Percentiles rank a stretch among this genome's conserved stretches.
phyloP scores from a whole-genome alignment of 257 asterid species.

The Fraxinus quadrangulata region DNA sequence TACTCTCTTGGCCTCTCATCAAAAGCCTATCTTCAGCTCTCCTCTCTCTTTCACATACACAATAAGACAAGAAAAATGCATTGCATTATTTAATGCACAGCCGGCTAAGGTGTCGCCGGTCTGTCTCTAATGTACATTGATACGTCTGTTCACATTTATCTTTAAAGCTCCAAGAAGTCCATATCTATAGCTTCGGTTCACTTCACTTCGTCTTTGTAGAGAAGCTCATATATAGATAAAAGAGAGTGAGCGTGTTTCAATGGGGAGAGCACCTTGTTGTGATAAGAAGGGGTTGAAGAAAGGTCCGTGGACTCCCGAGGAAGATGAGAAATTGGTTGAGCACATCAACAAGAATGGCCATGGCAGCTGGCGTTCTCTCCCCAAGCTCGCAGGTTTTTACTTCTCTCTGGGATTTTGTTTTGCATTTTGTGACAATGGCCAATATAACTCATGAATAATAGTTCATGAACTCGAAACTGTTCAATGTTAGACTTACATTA shows the following conservation, averaged over 20 bases:
- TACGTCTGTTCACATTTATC: conserved; percentile 54
- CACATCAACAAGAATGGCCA: conserved; percentile 75
- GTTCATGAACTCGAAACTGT: neutral
- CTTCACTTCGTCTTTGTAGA: neutral
- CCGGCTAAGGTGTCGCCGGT: conserved; percentile 43
- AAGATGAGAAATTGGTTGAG: conserved; percentile 71
- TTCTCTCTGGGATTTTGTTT: neutral
- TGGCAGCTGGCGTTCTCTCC: conserved; percentile 91
- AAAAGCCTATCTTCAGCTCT: conserved; percentile 6
- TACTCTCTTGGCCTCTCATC: conserved; percentile 10
- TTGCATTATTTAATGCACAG: conserved; percentile 43
- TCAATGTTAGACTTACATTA: neutral
- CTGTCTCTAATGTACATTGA: conserved; percentile 33
- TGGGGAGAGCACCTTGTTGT: conserved; percentile 97
- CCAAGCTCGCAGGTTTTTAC: conserved; percentile 74
- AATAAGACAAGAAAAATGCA: neutral
- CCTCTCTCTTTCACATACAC: neutral
- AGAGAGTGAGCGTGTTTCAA: conserved; percentile 24
- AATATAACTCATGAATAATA: too few species aligned
- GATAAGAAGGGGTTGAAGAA: conserved; percentile 83
- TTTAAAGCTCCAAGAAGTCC: conserved; percentile 18
- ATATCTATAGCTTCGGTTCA: too few species aligned
- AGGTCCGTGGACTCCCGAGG: conserved; percentile 96
- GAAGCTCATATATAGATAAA: too few species aligned
- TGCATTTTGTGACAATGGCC: neutral